phyloP scores from a whole-genome alignment of 176 grass and related monocot species.

The Musa troglodytarum region DNA sequence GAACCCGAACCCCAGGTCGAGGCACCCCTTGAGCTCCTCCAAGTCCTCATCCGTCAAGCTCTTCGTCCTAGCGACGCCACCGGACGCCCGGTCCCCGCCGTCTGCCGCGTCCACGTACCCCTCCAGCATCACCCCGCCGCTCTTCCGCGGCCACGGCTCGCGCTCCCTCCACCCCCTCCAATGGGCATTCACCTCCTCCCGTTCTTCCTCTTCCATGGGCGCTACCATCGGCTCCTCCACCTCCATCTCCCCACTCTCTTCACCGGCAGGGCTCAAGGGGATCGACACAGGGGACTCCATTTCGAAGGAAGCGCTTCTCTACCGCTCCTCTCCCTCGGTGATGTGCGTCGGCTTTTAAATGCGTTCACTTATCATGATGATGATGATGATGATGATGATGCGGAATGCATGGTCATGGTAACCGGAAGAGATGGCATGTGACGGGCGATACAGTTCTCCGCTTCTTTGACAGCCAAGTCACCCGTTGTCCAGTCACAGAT shows the following conservation, averaged over 20 bases:
- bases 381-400: too few species aligned
- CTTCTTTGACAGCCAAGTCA: too few species aligned
- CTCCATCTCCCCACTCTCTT: background rate
- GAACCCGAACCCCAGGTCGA: background rate
- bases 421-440: too few species aligned
- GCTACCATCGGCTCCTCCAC: background rate
- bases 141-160: background rate
- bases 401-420: too few species aligned
- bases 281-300: too few species aligned
- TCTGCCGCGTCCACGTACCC: background rate
- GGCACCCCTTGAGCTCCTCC: background rate
- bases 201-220: background rate
- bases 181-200: background rate
- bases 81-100: background rate
- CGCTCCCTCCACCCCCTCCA: background rate
- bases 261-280: background rate
- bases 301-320: too few species aligned
- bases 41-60: constrained; percentile 2
- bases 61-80: background rate
- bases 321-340: too few species aligned
- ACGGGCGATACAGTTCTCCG: too few species aligned
- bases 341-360: too few species aligned
- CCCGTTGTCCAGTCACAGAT: too few species aligned
- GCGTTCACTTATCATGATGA: too few species aligned
- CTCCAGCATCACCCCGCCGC: background rate